Evolutionary conservation across 1,284 basidiomycete genomes (phyloP).

Genomic region (Entoloma clypeatum): DNA sequence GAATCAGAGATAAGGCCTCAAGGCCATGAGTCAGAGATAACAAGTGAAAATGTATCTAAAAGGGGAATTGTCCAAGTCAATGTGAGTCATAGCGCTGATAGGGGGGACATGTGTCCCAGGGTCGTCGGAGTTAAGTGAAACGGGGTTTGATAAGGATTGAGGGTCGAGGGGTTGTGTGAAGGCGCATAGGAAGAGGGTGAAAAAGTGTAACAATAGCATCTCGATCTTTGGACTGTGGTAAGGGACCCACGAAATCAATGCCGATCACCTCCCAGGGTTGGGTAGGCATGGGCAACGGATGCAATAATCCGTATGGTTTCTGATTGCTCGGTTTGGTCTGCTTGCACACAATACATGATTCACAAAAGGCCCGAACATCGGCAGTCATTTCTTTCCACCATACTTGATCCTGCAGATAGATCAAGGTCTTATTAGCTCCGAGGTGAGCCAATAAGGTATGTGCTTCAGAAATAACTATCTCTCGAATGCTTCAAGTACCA

Average conservation of each 20-base stretch:
- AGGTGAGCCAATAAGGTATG: conserved; percentile 34
- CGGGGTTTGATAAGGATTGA: no score
- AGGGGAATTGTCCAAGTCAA: no score
- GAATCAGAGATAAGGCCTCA: no score
- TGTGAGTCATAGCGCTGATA: no score
- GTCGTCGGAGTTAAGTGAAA: no score
- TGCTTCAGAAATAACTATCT: conserved; percentile 31
- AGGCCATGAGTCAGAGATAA: no score
- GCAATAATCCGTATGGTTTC: conserved; percentile 29
- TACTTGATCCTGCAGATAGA: conserved; percentile 26
- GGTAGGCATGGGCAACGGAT: conserved; percentile 27
- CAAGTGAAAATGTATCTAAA: no score
- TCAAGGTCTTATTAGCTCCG: conserved; percentile 29
- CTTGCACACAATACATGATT: conserved; percentile 28
- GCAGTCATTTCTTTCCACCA: conserved; percentile 34
- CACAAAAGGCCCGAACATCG: conserved; percentile 25
- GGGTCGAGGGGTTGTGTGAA: no score
- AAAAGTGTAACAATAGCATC: no score
- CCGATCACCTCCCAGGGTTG: conserved; percentile 35
- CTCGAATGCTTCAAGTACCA: conserved; percentile 19
- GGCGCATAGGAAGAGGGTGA: no score
- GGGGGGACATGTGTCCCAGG: no score
- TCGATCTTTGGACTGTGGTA: conserved; percentile 28
- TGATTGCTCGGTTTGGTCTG: conserved; percentile 29
- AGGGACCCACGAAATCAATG: conserved; percentile 39